These are phyloP conservation scores for Insectozyma bohioensis DNA, from an alignment of 1,139 yeast genomes.

Conservation along the genomic window DNA sequence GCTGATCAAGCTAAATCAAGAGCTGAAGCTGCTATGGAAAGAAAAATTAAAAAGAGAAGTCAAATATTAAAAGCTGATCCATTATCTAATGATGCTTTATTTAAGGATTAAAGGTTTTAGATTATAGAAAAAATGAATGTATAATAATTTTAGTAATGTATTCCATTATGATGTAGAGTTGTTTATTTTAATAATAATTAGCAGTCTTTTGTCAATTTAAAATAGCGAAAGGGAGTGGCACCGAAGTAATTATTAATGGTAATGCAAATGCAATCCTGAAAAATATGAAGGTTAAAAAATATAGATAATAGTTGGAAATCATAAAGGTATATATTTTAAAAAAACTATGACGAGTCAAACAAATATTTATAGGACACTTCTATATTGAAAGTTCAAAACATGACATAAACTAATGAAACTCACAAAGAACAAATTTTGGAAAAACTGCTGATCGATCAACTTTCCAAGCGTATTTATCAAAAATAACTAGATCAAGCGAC, in stretches of 20 bases:
- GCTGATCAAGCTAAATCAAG: slow-evolving; percentile 80
- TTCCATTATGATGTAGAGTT: neutral
- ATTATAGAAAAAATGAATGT: neutral
- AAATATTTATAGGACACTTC: too few species aligned
- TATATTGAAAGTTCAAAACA: too few species aligned
- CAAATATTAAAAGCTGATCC: slow-evolving; percentile 80
- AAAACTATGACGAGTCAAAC: too few species aligned
- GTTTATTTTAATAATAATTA: neutral
- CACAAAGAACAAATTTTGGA: too few species aligned
- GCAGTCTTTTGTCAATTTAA: too few species aligned
- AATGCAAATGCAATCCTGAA: neutral
- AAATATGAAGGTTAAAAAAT: neutral
- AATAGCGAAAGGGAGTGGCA: too few species aligned
- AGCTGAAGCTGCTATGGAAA: slow-evolving; percentile 74
- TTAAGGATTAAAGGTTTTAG: slow-evolving; percentile 34
- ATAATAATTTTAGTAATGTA: neutral
- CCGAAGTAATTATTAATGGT: neutral
- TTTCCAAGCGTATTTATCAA: too few species aligned
- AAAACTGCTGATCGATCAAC: too few species aligned
- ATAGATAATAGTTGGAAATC: too few species aligned
- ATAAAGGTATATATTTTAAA: too few species aligned
- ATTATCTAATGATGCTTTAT: slow-evolving; percentile 73
- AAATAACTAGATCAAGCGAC: too few species aligned
- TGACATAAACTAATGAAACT: too few species aligned
- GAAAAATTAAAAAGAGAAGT: slow-evolving; percentile 75